Evolutionary conservation across 2,329 filamentous ascomycete genomes (phyloP), one percentile per base, ranked within the genome.

Genomic region (Aspergillus sp.): DNA sequence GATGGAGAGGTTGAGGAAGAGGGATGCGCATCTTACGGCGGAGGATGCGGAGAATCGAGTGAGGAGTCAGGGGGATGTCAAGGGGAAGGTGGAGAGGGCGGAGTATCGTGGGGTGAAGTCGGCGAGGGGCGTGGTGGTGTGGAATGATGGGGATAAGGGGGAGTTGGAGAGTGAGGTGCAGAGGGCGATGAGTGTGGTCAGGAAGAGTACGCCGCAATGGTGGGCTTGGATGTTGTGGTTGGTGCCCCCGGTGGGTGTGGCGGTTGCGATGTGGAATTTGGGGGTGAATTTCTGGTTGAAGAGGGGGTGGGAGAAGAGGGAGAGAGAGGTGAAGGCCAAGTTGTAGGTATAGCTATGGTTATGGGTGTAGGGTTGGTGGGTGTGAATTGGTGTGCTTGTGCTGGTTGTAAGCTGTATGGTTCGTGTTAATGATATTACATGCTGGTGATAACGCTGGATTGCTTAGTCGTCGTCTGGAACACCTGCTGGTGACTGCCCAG

Each of bases 41-140:
- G 90, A 95, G 72, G 95, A 99, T 74, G 95, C 94, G 15, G 84
- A 89, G 81, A 92, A 96, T 73, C 82, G 95, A 17, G 92, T 99
- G 5, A 80, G 83, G 64, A 96, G 92, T 72, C 95, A 99, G 82
- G 89, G 88, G 49, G 91, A 96, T 75, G 90, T 97, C 62, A 82
- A 87, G 65, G 86, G 90, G 68, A 98, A 98, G 83, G 93, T 91
- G 17, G 83, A 84, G 73, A 82, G 91, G 73, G 91, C 88, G 62
- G 82, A 90, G 76, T 86, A 36, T 36, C 32, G 84, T 50, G 81
- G 92, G 49, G 54, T 86, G 3, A 70, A 74, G 44, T 36, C 32
- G 32, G 81, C 80, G 6, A 84, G 83, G 51, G 94, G 93, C 0
- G 84, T 92, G 3, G 91, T 97, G 36, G 84, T 99, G 23, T 95